Conservation (phyloP, 345 rosid genomes). For the Eucalyptus curtisii region DNA sequence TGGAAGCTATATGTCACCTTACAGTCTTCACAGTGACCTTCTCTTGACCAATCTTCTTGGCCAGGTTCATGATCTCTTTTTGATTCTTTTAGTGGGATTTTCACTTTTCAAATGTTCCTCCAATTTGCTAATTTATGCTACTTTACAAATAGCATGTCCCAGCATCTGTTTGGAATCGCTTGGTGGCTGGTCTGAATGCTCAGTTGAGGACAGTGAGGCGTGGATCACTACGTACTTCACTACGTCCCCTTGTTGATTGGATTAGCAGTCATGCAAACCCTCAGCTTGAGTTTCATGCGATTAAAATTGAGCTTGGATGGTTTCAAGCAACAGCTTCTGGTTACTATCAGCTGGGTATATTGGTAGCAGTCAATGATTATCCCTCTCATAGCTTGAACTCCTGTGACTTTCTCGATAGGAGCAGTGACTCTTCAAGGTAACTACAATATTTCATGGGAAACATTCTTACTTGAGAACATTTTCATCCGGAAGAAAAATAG, state of each 20-base stretch:
- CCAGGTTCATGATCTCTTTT: conserved; percentile 41
- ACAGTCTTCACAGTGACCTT: conserved; percentile 67
- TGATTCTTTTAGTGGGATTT: neutral
- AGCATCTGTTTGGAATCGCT: conserved; percentile 83
- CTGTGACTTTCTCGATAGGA: conserved; percentile 28
- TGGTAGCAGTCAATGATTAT: conserved; percentile 63
- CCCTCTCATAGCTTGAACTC: conserved; percentile 21
- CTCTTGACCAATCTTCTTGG: conserved; percentile 83
- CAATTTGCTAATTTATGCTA: neutral
- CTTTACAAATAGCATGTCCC: conserved; percentile 62
- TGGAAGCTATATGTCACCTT: conserved; percentile 99
- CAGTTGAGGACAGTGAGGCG: conserved; percentile 93
- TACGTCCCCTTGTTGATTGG: conserved; percentile 80
- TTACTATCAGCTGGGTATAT: conserved; percentile 89
- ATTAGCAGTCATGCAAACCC: conserved; percentile 82
- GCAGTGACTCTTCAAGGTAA: conserved; percentile 53
- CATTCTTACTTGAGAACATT: neutral
- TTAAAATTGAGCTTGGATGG: conserved; percentile 87
- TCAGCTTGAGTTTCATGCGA: conserved; percentile 87
- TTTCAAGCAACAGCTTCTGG: conserved; percentile 98
- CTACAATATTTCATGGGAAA: neutral
- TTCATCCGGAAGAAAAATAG: neutral
- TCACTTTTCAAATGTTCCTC: neutral
- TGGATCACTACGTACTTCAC: conserved; percentile 69
- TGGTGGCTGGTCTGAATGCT: conserved; percentile 92